Base-by-base conservation (phyloP, 1,284 basidiomycete genomes). In the Malassezia sympodialis region DNA sequence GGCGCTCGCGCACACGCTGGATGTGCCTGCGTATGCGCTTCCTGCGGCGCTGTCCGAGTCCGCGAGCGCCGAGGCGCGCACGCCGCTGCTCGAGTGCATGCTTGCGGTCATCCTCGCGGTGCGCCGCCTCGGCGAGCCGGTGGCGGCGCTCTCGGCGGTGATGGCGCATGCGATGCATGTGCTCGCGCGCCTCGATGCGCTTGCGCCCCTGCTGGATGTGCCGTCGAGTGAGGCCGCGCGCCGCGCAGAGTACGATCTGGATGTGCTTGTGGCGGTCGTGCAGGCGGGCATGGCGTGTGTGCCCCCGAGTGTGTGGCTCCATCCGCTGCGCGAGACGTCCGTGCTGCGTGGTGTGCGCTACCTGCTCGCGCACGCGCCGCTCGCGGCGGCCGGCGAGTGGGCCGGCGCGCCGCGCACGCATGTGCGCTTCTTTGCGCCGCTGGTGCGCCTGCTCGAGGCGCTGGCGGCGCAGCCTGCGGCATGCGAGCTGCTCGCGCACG, bases 371-470 rank as follows among this genome's bases (percentile, higher is more conserved):
- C 23, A 19, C 8, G 49, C 49, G 40, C 49, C 55, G 26, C 49
- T 40, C 10, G 37, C 44, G 19, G 21, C 35, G n/a, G 28, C 27
- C 6, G 30, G 40, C 32, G 24, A 49, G n/a, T 21, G 34, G n/a
- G 46, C 26, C 8, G 23, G 24, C 28, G 43, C 41, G 21, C 21
- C 41, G n/a, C 49, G 39, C 24, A 32, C 39, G 30, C 51, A 57
- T 41, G 49, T 57, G 26, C 40, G 34, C 5, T 57, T 52, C 32
- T 40, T 57, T 19, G 43, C 43, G 44, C 60, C 88, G 60, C 77
- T 94, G 53, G 80, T 94, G 49, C 78, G 84, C 11, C 85, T 96
- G 76, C 87, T 94, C 67, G 84, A 90, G 77, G 82, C 87, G 0
- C 77, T 96, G n/a, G 87, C 88, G 4, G 82, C 82, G 49, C 80